phyloP scores from a whole-genome alignment of 2,329 filamentous ascomycete genomes.

The Curvularia spicifera region DNA sequence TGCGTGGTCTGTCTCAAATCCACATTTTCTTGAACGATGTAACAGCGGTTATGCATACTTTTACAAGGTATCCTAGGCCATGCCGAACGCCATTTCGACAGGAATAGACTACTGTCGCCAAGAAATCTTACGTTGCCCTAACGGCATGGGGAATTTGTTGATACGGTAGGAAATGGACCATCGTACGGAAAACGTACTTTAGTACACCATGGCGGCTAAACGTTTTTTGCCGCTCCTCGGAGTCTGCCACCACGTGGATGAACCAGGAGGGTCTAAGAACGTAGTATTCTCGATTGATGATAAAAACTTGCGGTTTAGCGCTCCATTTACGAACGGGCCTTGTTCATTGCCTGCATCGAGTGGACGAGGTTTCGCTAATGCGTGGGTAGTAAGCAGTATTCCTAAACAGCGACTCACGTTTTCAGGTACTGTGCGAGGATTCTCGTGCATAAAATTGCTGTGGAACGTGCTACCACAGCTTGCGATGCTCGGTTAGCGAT shows the following conservation, averaged over 20 bases:
- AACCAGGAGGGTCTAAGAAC: not conserved
- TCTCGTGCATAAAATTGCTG: not conserved
- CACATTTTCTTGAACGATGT: slow-evolving; percentile 4
- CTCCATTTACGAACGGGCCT: not conserved
- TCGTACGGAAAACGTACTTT: not conserved
- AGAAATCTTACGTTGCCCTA: not conserved
- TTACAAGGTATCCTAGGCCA: not conserved
- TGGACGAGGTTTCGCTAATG: not conserved
- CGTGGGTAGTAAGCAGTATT: too few species aligned
- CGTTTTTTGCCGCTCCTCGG: not conserved
- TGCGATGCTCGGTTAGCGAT: not conserved
- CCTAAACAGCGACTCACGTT: not conserved
- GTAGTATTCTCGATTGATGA: not conserved
- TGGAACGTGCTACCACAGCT: not conserved
- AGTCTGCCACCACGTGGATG: not conserved
- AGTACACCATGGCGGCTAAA: not conserved
- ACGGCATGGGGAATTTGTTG: not conserved
- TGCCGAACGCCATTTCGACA: not conserved
- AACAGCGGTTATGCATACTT: not conserved
- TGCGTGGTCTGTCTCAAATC: not conserved
- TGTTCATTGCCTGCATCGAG: not conserved
- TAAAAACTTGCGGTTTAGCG: not conserved
- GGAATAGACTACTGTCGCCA: not conserved
- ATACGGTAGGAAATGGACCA: not conserved
- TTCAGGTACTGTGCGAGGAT: not conserved